Conservation (phyloP, 2,329 filamentous ascomycete species). For the Teratosphaeria zuluensis region DNA sequence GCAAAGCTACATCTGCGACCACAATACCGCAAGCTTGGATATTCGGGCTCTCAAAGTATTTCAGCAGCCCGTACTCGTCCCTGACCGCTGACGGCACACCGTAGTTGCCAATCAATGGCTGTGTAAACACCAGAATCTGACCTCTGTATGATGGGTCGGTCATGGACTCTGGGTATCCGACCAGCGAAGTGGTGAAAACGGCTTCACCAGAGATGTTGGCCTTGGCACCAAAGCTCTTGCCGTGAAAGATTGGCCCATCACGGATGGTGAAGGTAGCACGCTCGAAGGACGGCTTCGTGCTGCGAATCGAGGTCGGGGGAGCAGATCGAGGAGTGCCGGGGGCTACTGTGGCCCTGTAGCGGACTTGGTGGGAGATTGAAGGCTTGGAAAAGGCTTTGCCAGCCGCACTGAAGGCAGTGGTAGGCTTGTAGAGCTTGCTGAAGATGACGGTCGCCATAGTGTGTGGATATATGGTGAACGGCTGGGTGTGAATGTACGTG, state of each 20-base stretch:
- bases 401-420: constrained; percentile 34
- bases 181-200: constrained; percentile 95
- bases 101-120: constrained; percentile 97
- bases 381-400: not conserved
- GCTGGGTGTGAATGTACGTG: constrained; percentile 13
- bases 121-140: constrained; percentile 97
- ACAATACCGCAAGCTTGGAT: constrained; percentile 95
- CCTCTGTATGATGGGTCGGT: constrained; percentile 63
- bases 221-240: constrained; percentile 93
- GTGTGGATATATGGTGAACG: constrained; percentile 8
- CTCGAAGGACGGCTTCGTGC: constrained; percentile 58
- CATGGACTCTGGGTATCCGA: constrained; percentile 85
- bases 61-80: constrained; percentile 81
- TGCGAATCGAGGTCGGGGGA: constrained; percentile 44
- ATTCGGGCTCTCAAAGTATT: constrained; percentile 97
- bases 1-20: constrained; percentile 83
- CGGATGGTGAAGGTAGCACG: constrained; percentile 89
- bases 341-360: constrained; percentile 53
- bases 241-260: constrained; percentile 92
- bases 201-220: constrained; percentile 96
- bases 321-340: constrained; percentile 62
- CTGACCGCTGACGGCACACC: constrained; percentile 80
- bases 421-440: constrained; percentile 44
- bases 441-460: constrained; percentile 41
- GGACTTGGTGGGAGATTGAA: constrained; percentile 34